Evolutionary conservation across 352 stramenopile species (phyloP).

Genomic region (Pythium coloratum): DNA sequence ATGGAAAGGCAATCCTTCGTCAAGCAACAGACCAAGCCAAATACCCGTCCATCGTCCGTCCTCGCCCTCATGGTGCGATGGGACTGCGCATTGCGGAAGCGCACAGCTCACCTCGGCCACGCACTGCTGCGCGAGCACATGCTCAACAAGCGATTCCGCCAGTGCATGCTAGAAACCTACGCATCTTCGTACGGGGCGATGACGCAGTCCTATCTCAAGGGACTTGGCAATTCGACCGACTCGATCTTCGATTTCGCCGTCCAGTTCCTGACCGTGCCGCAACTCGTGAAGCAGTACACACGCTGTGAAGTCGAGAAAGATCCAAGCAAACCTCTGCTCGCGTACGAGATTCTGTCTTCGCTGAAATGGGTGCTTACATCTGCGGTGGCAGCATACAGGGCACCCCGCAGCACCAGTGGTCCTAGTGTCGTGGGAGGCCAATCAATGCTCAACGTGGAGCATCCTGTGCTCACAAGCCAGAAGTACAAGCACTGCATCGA

Average conservation of each 20-base stretch:
- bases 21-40: slow-evolving; percentile 5
- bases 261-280: slow-evolving; percentile 82
- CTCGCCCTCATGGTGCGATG: slow-evolving; percentile 59
- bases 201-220: slow-evolving; percentile 76
- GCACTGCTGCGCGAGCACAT: slow-evolving; percentile 76
- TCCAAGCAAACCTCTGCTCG: slow-evolving; percentile 55
- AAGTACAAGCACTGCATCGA: slow-evolving; percentile 91
- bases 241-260: slow-evolving; percentile 89
- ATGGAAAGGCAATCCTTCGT: slow-evolving; percentile 45
- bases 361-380: slow-evolving; percentile 65
- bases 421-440: slow-evolving; percentile 14
- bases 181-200: slow-evolving; percentile 67
- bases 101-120: slow-evolving; percentile 55
- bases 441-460: slow-evolving; percentile 62
- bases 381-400: slow-evolving; percentile 33
- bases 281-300: slow-evolving; percentile 79
- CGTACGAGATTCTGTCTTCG: slow-evolving; percentile 59
- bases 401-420: background rate
- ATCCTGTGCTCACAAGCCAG: slow-evolving; percentile 72
- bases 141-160: slow-evolving; percentile 68
- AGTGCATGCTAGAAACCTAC: slow-evolving; percentile 77
- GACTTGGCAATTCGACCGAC: slow-evolving; percentile 79
- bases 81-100: slow-evolving; percentile 67
- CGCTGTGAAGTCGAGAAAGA: slow-evolving; percentile 49
- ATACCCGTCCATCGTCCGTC: slow-evolving; percentile 30